Evolutionary conservation across 176 grass and related monocot genomes (phyloP).

Genomic region (Juncus inflexus): DNA sequence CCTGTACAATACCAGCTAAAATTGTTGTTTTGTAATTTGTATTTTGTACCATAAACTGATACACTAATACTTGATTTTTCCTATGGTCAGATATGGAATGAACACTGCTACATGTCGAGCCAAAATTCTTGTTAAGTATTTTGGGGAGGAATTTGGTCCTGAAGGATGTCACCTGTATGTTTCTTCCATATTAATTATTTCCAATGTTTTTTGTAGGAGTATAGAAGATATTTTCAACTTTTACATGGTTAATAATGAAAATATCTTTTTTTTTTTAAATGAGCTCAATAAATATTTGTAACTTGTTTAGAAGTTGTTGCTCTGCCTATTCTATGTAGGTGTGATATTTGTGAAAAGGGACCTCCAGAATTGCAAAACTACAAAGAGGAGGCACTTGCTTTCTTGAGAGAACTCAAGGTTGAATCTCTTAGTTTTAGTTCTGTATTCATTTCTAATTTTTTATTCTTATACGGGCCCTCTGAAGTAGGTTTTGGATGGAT

Average conservation of each 20-base stretch:
- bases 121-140: conserved; percentile 81
- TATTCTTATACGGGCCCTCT: no score
- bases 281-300: not conserved
- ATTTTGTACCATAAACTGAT: no score
- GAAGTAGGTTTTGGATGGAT: no score
- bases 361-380: conserved; percentile 80
- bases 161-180: conserved; percentile 65
- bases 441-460: conserved; percentile 19
- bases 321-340: conserved; percentile 35
- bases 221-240: conserved; percentile 12
- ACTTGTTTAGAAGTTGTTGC: not conserved
- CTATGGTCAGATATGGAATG: conserved; percentile 64
- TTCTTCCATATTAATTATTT: not conserved
- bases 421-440: conserved; percentile 32
- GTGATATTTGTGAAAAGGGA: conserved; percentile 71
- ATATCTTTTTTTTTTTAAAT: not conserved
- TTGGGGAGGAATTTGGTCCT: conserved; percentile 66
- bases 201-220: not conserved
- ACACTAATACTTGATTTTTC: no score
- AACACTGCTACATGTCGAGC: conserved; percentile 67
- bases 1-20: no score
- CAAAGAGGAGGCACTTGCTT: conserved; percentile 54
- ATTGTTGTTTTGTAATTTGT: no score
- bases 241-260: not conserved
- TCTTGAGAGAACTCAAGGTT: conserved; percentile 58